Conservation (phyloP, 495 filamentous ascomycete species). For the Penicillium ochrochloron region DNA sequence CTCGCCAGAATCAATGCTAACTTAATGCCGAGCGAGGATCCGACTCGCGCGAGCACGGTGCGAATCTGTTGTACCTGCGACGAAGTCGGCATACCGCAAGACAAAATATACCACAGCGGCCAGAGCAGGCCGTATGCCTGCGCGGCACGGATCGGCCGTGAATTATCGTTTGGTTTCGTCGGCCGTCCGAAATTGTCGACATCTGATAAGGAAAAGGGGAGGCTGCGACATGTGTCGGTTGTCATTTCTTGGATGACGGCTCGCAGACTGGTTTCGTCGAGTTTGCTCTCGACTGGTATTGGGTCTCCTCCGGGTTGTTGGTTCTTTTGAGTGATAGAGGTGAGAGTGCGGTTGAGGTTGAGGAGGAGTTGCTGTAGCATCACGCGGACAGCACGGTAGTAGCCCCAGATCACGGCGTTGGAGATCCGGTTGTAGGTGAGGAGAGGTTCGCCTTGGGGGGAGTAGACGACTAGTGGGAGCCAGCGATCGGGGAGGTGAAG, state of each 20-base stretch:
- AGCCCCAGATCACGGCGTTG: constrained; percentile 43
- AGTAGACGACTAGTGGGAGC: constrained; percentile 45
- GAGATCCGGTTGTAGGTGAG: constrained; percentile 42
- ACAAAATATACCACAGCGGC: constrained; percentile 50
- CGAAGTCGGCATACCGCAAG: constrained; percentile 42
- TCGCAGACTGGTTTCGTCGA: constrained; percentile 19
- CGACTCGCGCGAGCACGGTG: constrained; percentile 34
- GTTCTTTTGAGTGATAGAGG: constrained; percentile 18
- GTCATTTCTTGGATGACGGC: constrained; percentile 44
- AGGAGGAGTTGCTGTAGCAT: constrained; percentile 41
- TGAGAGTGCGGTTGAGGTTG: constrained; percentile 32
- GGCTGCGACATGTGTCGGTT: constrained; percentile 45
- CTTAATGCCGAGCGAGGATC: constrained; percentile 44
- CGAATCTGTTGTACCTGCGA: constrained; percentile 38
- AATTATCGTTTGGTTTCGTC: constrained; percentile 16
- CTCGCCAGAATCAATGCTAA: constrained; percentile 42
- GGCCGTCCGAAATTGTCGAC: constrained; percentile 44
- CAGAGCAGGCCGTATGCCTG: constrained; percentile 46
- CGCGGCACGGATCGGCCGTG: constrained; percentile 35
- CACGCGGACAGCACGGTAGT: constrained; percentile 47
- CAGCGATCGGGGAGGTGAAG: constrained; percentile 41
- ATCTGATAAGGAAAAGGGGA: constrained; percentile 45
- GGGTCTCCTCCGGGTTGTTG: background rate
- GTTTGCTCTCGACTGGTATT: background rate
- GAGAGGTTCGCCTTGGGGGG: constrained; percentile 38